Base-by-base conservation (phyloP, 2,329 filamentous ascomycete species). In the Colletotrichum aenigma region DNA sequence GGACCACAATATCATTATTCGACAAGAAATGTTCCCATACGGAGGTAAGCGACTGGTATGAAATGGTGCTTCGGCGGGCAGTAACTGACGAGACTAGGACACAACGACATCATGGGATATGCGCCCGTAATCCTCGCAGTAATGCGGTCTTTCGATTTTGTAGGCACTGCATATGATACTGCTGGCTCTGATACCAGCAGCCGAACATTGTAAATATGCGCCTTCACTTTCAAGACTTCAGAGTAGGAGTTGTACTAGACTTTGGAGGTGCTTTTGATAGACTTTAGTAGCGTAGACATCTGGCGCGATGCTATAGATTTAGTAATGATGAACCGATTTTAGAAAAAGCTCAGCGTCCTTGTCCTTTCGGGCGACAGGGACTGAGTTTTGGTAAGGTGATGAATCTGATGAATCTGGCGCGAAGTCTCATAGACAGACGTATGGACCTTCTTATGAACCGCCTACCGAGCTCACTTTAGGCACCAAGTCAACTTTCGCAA, bases 71-170 rank as follows among this genome's bases (percentile, higher is more conserved):
- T 6, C 18, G 3, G 32, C 7, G 2, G 8, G 4, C 8, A 70
- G 56, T 36, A 5, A 38, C 75, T 82, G 56, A 81, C 74, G 28
- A 6, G 43, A 38, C 1, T 71, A 94, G 93, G 92, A 7, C 94
- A 96, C 81, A 95, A 95, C 81, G 86, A 90, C 66, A 88, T 96
- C 52, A 89, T 94, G 82, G 90, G 90, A 8, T 94, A 91, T 80
- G 89, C 92, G 2, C 89, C 92, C 6, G 90, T 95, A 18, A 83
- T 89, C 10, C 84, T 94, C 52, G 93, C 93, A 3, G 88, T 94
- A 1, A 88, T 93, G 86, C 89, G 92, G 75, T 91, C 91, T 2
- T 95, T 95, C 82, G 90, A 90, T 69, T 79, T 82, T 65, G 79
- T 26, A 65, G 78, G 75, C 13, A 81, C 79, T 30, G 78, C 61